A percentile compares a stretch with the other conserved stretches of the same genome.
Conservation (phyloP, 495 filamentous ascomycete genomes). For the Trichocladium uniseriatum region DNA sequence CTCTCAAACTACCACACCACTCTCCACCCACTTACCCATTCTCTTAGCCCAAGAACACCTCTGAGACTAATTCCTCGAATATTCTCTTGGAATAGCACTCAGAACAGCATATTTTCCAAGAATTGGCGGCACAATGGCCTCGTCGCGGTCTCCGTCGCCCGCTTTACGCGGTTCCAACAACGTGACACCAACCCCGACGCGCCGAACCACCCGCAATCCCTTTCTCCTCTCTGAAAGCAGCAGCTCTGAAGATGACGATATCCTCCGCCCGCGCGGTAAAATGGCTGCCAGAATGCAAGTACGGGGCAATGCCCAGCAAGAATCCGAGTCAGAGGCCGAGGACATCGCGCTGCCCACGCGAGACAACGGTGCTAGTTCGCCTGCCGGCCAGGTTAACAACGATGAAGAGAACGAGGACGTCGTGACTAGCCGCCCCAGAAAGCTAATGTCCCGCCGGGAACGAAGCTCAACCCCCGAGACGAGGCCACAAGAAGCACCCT, state of each 20-base stretch:
- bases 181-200: conserved; percentile 13
- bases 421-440: conserved; percentile 24
- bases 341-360: conserved; percentile 6
- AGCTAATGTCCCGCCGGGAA: conserved; percentile 24
- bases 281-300: conserved; percentile 60
- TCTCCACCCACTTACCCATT: conserved; percentile 2
- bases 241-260: conserved; percentile 28
- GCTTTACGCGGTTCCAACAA: conserved; percentile 10
- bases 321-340: conserved; percentile 14
- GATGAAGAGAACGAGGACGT: conserved; percentile 25
- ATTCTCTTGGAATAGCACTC: background rate
- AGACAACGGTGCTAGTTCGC: conserved; percentile 3
- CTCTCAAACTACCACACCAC: background rate
- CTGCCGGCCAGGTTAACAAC: conserved; percentile 9
- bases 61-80: background rate
- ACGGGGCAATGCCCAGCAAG: conserved; percentile 14
- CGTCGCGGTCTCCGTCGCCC: conserved; percentile 32
- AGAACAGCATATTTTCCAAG: conserved; percentile 4
- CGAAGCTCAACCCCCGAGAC: conserved; percentile 30
- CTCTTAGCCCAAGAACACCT: conserved; percentile 1
- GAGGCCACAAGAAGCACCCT: conserved; percentile 4
- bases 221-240: conserved; percentile 4
- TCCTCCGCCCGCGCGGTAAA: conserved; percentile 55
- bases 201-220: background rate
- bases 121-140: conserved; percentile 34